Conservation (phyloP, 2,329 filamentous ascomycete genomes). For the Arthrocladium fulminans region DNA sequence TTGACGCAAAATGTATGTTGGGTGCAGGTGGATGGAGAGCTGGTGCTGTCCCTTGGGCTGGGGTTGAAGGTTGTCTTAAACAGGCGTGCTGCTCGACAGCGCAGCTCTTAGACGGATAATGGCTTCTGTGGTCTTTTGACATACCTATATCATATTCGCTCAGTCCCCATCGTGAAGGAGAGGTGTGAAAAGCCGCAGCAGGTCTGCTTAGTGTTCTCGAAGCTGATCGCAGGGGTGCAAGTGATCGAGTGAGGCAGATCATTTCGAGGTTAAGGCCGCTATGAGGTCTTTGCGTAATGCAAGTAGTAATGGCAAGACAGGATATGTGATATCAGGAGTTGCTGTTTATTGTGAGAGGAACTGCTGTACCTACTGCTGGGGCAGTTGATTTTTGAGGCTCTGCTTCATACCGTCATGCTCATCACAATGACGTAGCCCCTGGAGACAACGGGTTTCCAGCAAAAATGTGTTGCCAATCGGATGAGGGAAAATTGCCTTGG, state of each 20-base stretch:
- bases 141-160: conserved; percentile 7
- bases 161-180: conserved; percentile 1
- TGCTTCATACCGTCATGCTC: too few species aligned
- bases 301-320: background rate
- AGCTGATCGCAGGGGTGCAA: conserved; percentile 2
- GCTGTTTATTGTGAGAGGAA: too few species aligned
- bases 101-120: background rate
- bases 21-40: background rate
- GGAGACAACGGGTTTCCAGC: too few species aligned
- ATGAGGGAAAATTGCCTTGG: too few species aligned
- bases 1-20: background rate
- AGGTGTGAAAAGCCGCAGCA: conserved; percentile 8
- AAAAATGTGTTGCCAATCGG: too few species aligned
- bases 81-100: background rate
- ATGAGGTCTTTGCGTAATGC: background rate
- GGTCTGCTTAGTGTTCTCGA: conserved; percentile 8
- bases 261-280: too few species aligned
- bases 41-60: background rate
- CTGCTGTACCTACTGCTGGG: too few species aligned
- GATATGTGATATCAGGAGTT: background rate
- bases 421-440: too few species aligned
- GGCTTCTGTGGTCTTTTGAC: background rate
- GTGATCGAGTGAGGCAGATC: conserved; percentile 1
- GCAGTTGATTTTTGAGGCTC: too few species aligned
- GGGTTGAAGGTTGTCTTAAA: background rate